These are phyloP conservation scores for Yamadazyma diospyri DNA, from an alignment of 1,139 yeast genomes.

Conservation along the genomic window DNA sequence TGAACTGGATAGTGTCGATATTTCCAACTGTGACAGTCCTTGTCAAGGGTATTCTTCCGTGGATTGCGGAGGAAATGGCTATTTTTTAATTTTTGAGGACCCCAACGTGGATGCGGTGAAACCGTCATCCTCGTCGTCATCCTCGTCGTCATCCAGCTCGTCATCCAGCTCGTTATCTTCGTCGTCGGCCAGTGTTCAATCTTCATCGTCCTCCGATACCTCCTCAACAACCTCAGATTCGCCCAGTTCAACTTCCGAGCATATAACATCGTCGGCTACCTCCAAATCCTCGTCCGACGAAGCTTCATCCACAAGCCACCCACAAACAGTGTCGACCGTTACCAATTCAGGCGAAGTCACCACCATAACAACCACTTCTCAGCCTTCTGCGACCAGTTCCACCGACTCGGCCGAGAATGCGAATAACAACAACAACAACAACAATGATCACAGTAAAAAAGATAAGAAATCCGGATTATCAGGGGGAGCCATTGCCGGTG, in stretches of 20 bases:
- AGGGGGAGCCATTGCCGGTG: slow-evolving; percentile 73
- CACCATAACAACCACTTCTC: slow-evolving; percentile 20
- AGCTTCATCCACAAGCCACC: slow-evolving; percentile 1
- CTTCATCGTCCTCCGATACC: slow-evolving; percentile 6
- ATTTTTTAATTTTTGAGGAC: slow-evolving; percentile 47
- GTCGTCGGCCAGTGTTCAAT: slow-evolving; percentile 9
- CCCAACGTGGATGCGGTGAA: slow-evolving; percentile 19
- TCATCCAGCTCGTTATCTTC: slow-evolving; percentile 11
- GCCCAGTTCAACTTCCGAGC: slow-evolving; percentile 1
- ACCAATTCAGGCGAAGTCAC: slow-evolving; percentile 14
- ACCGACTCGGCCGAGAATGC: slow-evolving; percentile 7
- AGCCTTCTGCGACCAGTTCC: slow-evolving; percentile 11
- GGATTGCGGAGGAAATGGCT: slow-evolving; percentile 60
- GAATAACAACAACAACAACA: slow-evolving; percentile 9
- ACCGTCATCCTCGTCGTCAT: slow-evolving; percentile 7
- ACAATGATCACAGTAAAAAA: slow-evolving; percentile 7
- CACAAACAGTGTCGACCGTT: slow-evolving; percentile 13
- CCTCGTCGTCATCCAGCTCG: slow-evolving; percentile 11
- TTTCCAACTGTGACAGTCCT: slow-evolving; percentile 40
- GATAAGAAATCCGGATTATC: slow-evolving; percentile 27
- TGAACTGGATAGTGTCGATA: slow-evolving; percentile 24
- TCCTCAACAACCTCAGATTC: slow-evolving; percentile 5
- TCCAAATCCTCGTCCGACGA: slow-evolving; percentile 8
- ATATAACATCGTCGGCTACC: neutral
- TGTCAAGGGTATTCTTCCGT: slow-evolving; percentile 60